phyloP scores from a whole-genome alignment of 139 green algal genomes.

The Chlamydomonas incerta region DNA sequence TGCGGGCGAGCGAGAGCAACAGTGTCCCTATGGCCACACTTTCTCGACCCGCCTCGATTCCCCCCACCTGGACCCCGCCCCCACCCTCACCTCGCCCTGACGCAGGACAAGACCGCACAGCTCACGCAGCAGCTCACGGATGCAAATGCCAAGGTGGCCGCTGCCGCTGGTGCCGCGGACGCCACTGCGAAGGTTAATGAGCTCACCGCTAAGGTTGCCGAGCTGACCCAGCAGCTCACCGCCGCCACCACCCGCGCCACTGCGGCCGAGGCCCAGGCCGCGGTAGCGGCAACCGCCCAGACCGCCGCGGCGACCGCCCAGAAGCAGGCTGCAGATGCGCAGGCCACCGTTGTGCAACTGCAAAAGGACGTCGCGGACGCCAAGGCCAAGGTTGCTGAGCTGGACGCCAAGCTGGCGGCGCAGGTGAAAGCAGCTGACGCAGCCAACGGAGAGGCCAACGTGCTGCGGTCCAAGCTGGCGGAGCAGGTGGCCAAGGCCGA shows the following conservation, averaged over 20 bases:
- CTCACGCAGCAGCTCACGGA: neutral
- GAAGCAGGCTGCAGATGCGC: no score
- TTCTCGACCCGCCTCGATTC: no score
- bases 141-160: neutral
- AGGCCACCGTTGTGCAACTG: neutral
- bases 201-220: neutral
- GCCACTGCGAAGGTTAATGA: neutral
- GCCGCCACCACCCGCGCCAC: neutral
- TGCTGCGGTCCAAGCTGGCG: constrained; percentile 23
- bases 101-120: neutral
- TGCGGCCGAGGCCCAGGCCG: neutral
- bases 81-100: neutral
- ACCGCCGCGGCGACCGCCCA: neutral
- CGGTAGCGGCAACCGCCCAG: neutral
- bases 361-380: neutral
- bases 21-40: neutral
- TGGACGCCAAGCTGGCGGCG: neutral
- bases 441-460: neutral
- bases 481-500: neutral
- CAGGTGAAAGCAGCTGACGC: neutral
- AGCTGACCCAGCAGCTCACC: neutral
- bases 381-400: neutral
- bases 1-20: neutral
- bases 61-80: neutral
- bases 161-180: neutral